Evolutionary conservation across 139 green algal species (phyloP).

Genomic region (Spirogloea muscicola): DNA sequence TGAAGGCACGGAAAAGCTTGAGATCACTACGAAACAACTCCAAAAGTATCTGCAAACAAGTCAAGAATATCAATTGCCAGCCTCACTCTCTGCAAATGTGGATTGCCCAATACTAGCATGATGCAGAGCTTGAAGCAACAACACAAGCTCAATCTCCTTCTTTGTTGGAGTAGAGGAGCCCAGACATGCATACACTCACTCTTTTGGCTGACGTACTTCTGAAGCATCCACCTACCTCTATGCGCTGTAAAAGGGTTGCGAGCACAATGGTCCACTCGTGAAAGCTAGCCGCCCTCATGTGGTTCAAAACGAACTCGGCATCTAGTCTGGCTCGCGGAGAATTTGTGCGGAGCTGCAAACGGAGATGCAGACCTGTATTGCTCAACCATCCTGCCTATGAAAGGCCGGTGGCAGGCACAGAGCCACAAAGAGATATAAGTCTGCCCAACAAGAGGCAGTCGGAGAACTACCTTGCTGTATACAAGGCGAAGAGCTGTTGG

Average conservation of each 20-base stretch:
- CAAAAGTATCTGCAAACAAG: slow-evolving; percentile 25
- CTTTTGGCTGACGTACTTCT: not conserved
- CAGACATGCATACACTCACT: not conserved
- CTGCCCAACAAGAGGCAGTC: not conserved
- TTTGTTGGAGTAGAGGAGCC: not conserved
- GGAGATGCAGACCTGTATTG: not conserved
- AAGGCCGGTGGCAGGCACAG: too few relatives aligned
- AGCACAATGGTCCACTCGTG: slow-evolving; percentile 47
- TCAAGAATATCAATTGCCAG: not conserved
- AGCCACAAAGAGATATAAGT: too few relatives aligned
- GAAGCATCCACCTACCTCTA: slow-evolving; percentile 1
- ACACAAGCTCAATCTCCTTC: too few relatives aligned
- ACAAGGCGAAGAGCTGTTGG: slow-evolving; percentile 38
- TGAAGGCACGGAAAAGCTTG: slow-evolving; percentile 43
- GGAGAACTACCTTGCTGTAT: slow-evolving; percentile 12
- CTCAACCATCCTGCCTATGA: too few relatives aligned
- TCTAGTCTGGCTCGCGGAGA: slow-evolving; percentile 14
- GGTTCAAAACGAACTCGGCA: slow-evolving; percentile 40
- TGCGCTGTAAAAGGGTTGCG: slow-evolving; percentile 33
- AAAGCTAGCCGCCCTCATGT: slow-evolving; percentile 39
- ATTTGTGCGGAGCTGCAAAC: not conserved
- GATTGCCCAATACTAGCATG: not conserved
- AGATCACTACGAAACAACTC: slow-evolving; percentile 26
- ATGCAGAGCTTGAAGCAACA: not conserved
- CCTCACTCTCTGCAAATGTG: not conserved